phyloP scores from a whole-genome alignment of 768 basidiomycete genomes.

The Macrocybe gigantea region DNA sequence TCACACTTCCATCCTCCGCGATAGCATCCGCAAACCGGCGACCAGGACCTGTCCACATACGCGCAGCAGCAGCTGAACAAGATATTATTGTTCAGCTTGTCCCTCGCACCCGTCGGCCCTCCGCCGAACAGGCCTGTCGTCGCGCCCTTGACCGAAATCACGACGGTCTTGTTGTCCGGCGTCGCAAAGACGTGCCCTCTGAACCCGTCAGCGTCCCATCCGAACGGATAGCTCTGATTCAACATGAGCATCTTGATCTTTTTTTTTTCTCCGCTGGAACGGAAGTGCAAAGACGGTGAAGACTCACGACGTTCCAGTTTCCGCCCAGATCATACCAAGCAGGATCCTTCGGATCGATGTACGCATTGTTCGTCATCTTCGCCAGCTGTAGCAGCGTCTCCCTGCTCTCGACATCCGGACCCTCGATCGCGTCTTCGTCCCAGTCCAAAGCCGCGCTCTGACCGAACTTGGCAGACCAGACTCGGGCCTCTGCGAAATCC shows the following conservation, averaged over 20 bases:
- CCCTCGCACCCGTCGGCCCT: slow-evolving; percentile 81
- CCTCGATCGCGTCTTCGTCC: slow-evolving; percentile 68
- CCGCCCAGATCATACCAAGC: slow-evolving; percentile 76
- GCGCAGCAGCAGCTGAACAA: slow-evolving; percentile 95
- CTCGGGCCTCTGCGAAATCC: slow-evolving; percentile 36
- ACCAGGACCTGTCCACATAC: slow-evolving; percentile 89
- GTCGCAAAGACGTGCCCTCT: slow-evolving; percentile 89
- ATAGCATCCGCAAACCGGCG: slow-evolving; percentile 88
- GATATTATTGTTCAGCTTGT: slow-evolving; percentile 91
- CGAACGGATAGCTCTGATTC: slow-evolving; percentile 69
- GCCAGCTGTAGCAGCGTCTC: slow-evolving; percentile 77
- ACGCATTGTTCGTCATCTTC: slow-evolving; percentile 95
- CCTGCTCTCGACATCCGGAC: slow-evolving; percentile 74
- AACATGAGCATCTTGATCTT: no score
- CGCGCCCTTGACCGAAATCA: slow-evolving; percentile 91
- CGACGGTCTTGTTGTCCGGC: slow-evolving; percentile 74
- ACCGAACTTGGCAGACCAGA: slow-evolving; percentile 37
- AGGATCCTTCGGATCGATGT: slow-evolving; percentile 52
- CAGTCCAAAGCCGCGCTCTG: slow-evolving; percentile 49
- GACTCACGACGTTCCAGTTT: slow-evolving; percentile 53
- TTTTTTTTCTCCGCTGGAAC: neutral
- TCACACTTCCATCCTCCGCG: slow-evolving; percentile 77
- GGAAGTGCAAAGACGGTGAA: neutral
- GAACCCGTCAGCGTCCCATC: slow-evolving; percentile 88
- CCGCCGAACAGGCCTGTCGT: slow-evolving; percentile 71